phyloP scores from a whole-genome alignment of 768 basidiomycete species.

The Rhodosporidiobolus sp. region DNA sequence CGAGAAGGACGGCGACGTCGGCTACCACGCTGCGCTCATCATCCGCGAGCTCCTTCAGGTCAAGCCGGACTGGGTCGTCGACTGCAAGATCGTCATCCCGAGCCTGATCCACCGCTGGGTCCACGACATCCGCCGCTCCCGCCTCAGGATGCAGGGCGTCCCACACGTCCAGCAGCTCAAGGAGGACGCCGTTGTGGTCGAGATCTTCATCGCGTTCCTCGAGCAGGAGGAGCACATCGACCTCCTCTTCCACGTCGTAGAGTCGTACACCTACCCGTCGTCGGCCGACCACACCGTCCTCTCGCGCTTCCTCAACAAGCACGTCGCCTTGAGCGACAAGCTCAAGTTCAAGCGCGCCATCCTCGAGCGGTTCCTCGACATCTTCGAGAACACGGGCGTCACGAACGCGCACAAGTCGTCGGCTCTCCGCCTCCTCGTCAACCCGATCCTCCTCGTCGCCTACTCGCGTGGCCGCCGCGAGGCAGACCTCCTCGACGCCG shows the following conservation, averaged over 20 bases:
- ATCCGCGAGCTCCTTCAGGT: conserved; percentile 70
- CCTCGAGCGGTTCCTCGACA: conserved; percentile 75
- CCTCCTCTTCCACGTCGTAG: conserved; percentile 80
- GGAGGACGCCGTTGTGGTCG: conserved; percentile 60
- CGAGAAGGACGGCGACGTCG: conserved; percentile 42
- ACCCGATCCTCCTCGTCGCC: conserved; percentile 77
- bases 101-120: conserved; percentile 40
- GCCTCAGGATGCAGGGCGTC: conserved; percentile 38
- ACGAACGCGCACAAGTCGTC: conserved; percentile 71
- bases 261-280: conserved; percentile 71
- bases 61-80: conserved; percentile 67
- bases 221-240: conserved; percentile 65
- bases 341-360: conserved; percentile 69
- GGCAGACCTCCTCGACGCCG: conserved; percentile 63
- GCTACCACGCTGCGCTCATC: conserved; percentile 64
- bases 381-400: conserved; percentile 64
- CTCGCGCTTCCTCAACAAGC: conserved; percentile 78
- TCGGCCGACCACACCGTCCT: conserved; percentile 75
- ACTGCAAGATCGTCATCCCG: conserved; percentile 54
- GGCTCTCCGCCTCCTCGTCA: conserved; percentile 69
- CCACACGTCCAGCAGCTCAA: conserved; percentile 45
- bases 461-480: conserved; percentile 58
- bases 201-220: conserved; percentile 68
- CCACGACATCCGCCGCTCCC: conserved; percentile 35
- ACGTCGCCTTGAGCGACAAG: conserved; percentile 72